Base-by-base conservation (phyloP, 192 early-diverging fungal genomes). In the Spizellomyces sp. region DNA sequence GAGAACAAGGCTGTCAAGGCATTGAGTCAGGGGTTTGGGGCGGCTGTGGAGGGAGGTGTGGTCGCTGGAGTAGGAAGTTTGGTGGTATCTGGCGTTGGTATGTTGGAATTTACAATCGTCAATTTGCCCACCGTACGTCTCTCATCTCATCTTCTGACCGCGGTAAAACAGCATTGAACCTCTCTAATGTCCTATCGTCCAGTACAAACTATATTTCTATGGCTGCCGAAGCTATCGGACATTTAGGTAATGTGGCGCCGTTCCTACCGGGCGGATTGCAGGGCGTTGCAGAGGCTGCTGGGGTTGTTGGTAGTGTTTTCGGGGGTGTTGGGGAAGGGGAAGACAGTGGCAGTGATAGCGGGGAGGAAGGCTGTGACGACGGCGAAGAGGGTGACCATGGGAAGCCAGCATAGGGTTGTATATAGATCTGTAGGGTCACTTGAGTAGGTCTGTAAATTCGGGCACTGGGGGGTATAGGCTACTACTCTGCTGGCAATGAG, bases 201-300 rank as follows among this genome's bases (percentile, higher is more conserved):
- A 19, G 14, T 54, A 77, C 58, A 44, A 47, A 17, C 8, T 78
- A 78, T 63, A 41, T 78, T 19, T 48, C 45, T 9, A 45, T 48
- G 5, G 74, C 77, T 14, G 61, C 73, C 52, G 73, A 75, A 27
- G 77, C 77, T 17, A 54, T 76, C 21, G 46, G 59, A 8, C 67
- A 76, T 62, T 48, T 78, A 10, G 69, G 62, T n/a, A 78, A 76
- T 36, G 67, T 70, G 6, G 77, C 77, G 36, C 59, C 77, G 14
- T 42, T 78, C 5, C 67, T 78, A 7, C 76, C 76, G 44, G 46
- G 59, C 43, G 21, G 41, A 44, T 45, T 76, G 10, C 74, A 77
- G 58, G 54, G 43, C 42, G 47, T 78, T 8, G 77, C 65, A 8
- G 74, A 76, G 21, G 67, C 74, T 15, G 73, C 73, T 48, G 76